These are phyloP conservation scores for Alternaria burnsii DNA, from an alignment of 2,329 filamentous ascomycete species.

Conservation along the genomic window DNA sequence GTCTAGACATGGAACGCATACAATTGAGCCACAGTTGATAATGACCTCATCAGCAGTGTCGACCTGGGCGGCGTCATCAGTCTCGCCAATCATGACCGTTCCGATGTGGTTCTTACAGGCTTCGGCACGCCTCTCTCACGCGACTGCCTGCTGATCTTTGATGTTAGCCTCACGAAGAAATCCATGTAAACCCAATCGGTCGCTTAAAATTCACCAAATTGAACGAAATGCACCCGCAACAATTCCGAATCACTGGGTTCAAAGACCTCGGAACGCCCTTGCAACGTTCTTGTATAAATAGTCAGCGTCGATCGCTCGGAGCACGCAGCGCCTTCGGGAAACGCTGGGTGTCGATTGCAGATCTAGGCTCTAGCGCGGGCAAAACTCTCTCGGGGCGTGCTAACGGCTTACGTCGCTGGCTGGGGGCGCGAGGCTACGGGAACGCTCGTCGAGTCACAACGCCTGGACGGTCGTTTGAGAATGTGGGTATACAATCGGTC, in stretches of 20 bases:
- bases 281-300: constrained; percentile 16
- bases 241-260: constrained; percentile 9
- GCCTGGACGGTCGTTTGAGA: constrained; percentile 4
- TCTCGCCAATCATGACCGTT: constrained; percentile 5
- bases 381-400: constrained; percentile 17
- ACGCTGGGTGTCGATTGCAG: constrained; percentile 15
- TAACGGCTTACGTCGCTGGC: constrained; percentile 12
- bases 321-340: constrained; percentile 13
- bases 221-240: constrained; percentile 3
- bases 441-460: constrained; percentile 4
- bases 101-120: constrained; percentile 10
- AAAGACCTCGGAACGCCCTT: constrained; percentile 10
- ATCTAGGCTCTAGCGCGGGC: constrained; percentile 14
- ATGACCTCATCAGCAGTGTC: constrained; percentile 15
- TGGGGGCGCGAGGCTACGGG: constrained; percentile 8
- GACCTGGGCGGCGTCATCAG: constrained; percentile 4
- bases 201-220: constrained; percentile 6
- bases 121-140: constrained; percentile 15
- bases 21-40: constrained; percentile 5
- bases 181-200: constrained; percentile 2
- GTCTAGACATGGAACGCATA: constrained; percentile 9
- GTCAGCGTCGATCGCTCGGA: constrained; percentile 17
- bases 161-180: constrained; percentile 4
- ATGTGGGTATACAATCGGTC: constrained; percentile 12
- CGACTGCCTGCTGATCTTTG: constrained; percentile 10